Evolutionary conservation across 2,329 filamentous ascomycete species (phyloP).

Genomic region (Colletotrichum cereale): DNA sequence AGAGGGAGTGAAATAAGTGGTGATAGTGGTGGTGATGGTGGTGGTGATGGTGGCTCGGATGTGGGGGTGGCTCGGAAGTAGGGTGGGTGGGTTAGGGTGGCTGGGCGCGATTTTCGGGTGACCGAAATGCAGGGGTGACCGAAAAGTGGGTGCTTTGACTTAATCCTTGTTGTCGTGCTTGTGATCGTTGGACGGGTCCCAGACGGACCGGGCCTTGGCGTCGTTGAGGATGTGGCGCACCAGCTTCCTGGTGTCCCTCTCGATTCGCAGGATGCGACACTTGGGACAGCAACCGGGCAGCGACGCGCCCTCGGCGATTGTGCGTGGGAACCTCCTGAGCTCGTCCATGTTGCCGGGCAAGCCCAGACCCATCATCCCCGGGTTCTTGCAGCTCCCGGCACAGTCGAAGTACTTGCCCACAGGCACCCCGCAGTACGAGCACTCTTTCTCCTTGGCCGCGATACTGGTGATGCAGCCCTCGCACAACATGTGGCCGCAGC

Average conservation of each 20-base stretch:
- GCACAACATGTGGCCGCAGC: conserved; percentile 40
- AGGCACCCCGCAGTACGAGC: conserved; percentile 28
- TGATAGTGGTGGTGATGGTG: too few species aligned
- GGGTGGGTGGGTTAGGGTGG: too few species aligned
- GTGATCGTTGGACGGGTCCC: conserved; percentile 16
- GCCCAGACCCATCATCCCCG: conserved; percentile 10
- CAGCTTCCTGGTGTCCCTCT: conserved; percentile 7
- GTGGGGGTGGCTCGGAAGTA: too few species aligned
- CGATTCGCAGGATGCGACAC: conserved; percentile 31
- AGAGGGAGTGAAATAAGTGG: too few species aligned
- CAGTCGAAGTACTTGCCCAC: conserved; percentile 32
- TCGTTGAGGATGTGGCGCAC: conserved; percentile 28
- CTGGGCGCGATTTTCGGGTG: too few species aligned
- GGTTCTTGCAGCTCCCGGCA: conserved; percentile 8
- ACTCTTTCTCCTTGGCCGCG: conserved; percentile 20
- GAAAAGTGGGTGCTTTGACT: too few species aligned
- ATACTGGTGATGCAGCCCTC: conserved; percentile 24
- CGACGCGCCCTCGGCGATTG: conserved; percentile 30
- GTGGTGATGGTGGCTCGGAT: too few species aligned
- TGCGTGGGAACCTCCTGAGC: conserved; percentile 21
- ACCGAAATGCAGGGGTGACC: too few species aligned
- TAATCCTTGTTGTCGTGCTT: not conserved
- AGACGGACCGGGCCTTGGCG: conserved; percentile 3
- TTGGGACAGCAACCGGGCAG: conserved; percentile 22
- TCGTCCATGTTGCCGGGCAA: conserved; percentile 26